Percentiles rank a stretch among this genome's conserved stretches.
These are phyloP conservation scores for Trichoderma simmonsii DNA, from an alignment of 2,329 filamentous ascomycete genomes.

Conservation along the genomic window DNA sequence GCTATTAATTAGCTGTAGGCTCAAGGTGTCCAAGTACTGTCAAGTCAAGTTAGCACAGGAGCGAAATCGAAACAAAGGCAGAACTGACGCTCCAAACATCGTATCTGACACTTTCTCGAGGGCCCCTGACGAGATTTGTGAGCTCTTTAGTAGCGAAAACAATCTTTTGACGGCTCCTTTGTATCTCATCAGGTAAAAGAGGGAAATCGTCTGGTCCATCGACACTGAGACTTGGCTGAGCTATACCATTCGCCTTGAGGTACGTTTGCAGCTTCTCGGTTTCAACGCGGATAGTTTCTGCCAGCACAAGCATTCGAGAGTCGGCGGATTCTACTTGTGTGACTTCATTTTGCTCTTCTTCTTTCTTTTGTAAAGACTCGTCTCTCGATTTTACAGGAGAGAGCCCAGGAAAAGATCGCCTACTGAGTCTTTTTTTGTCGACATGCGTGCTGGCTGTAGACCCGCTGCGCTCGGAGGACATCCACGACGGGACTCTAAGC, in stretches of 20 bases:
- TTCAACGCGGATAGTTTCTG: conserved; percentile 46
- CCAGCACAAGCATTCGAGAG: conserved; percentile 44
- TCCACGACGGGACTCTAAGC: conserved; percentile 35
- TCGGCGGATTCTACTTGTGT: conserved; percentile 22
- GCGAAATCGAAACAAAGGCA: neutral
- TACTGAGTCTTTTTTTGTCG: conserved; percentile 36
- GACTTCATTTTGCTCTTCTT: neutral
- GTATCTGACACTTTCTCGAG: conserved; percentile 51
- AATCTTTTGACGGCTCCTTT: conserved; percentile 45
- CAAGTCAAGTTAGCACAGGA: neutral
- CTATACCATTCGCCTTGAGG: conserved; percentile 41
- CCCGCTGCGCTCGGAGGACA: conserved; percentile 28
- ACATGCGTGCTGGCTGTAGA: conserved; percentile 25
- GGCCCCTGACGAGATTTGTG: conserved; percentile 46
- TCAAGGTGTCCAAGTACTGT: conserved; percentile 50
- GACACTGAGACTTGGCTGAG: conserved; percentile 44
- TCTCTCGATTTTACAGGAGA: conserved; percentile 27
- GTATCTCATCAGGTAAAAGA: conserved; percentile 44
- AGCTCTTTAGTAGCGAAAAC: conserved; percentile 49
- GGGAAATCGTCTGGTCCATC: conserved; percentile 47
- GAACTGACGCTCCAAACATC: conserved; percentile 49
- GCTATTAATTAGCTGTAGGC: conserved; percentile 49
- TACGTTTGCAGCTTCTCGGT: conserved; percentile 50
- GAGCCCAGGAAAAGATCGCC: conserved; percentile 33
- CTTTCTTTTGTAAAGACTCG: neutral